Evolutionary conservation across 75 land plant genomes (phyloP), one percentile per base, ranked within the genome.

Genomic region (Ceratopteris richardii): DNA sequence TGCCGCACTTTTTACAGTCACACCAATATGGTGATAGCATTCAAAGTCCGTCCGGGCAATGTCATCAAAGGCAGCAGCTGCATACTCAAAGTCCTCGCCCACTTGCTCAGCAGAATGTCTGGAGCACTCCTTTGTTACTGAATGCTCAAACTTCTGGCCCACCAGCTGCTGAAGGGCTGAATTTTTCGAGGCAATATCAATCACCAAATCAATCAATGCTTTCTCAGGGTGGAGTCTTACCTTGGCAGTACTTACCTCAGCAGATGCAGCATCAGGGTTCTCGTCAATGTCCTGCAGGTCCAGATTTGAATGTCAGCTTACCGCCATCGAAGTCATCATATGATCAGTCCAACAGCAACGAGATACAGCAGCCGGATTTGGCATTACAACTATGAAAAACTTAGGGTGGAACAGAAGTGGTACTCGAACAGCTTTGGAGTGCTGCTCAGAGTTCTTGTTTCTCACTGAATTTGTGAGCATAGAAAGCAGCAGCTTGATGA

Each of bases 341-440:
- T 46, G 48, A 46, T 46, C 48, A 46, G 48, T 14, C 48, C 21
- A 46, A 46, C 48, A 17, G 48, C 17, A n/a, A 20, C 17, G 48
- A 46, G 4, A 46, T 46, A 20, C 48, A 46, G 48, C 48, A 46
- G 21, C 48, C 48, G 14, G 48, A 46, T 46, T 20, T 46, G n/a
- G 48, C 48, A n/a, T 46, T 46, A 14, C 48, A 46, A 20, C 48
- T 46, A n/a, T n/a, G n/a, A n/a, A n/a, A n/a, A n/a, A n/a, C n/a
- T n/a, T n/a, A n/a, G n/a, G n/a, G n/a, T n/a, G n/a, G n/a, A n/a
- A n/a, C n/a, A n/a, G n/a, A n/a, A n/a, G n/a, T n/a, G n/a, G n/a
- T n/a, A n/a, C n/a, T n/a, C n/a, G n/a, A n/a, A n/a, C n/a, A n/a
- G n/a, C n/a, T n/a, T n/a, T n/a, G n/a, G n/a, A 33, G 37, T 3